Percentiles rank a stretch among this genome's conserved stretches.
phyloP scores from a whole-genome alignment of 441 rosid genomes.

The Erodium texanum region DNA sequence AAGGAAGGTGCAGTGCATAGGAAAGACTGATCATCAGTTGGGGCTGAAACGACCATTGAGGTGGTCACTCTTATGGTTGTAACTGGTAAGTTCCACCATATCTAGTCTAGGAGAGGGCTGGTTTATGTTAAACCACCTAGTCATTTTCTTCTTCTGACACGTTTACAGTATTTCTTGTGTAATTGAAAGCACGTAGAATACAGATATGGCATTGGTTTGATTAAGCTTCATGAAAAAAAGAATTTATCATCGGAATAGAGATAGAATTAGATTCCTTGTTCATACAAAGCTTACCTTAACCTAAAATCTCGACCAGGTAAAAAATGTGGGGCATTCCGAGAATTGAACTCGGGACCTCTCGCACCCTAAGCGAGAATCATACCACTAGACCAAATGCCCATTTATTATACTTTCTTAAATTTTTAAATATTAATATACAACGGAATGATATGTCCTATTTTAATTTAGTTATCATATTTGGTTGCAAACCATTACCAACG shows the following conservation, averaged over 20 bases:
- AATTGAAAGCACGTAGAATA: not conserved
- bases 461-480: no score
- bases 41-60: no score
- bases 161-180: not conserved
- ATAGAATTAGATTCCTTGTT: no score
- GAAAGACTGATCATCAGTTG: not conserved
- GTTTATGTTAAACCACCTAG: not conserved
- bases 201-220: not conserved
- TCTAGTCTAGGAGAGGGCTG: not conserved
- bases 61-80: not conserved
- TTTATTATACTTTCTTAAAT: no score
- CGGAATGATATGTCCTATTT: no score
- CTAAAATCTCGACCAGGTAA: no score
- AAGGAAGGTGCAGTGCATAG: not conserved
- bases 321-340: slow-evolving; percentile 60
- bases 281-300: no score
- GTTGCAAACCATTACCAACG: no score
- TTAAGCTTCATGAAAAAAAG: not conserved
- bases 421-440: no score
- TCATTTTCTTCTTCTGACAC: not conserved
- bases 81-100: no score
- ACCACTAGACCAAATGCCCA: slow-evolving; percentile 55
- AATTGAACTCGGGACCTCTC: slow-evolving; percentile 49
- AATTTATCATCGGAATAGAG: no score
- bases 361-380: slow-evolving; percentile 53